Base-by-base conservation (phyloP, 75 land plant genomes). In the Selaginella tamariscina region DNA sequence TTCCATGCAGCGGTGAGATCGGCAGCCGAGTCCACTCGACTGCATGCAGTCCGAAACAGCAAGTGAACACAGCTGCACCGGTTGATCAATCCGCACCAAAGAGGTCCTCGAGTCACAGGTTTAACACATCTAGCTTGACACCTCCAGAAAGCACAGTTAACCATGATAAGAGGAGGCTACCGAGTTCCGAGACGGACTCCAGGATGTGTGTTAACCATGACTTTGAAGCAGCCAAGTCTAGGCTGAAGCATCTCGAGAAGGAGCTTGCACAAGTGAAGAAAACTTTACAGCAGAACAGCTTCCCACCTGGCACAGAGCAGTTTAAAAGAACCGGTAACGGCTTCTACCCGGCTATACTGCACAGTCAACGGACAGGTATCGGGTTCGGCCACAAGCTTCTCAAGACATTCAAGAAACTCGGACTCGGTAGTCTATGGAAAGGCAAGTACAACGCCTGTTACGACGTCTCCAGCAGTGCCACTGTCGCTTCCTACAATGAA, bases 201-300 rank as follows among this genome's bases (percentile, higher is more conserved):
- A 5, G 15, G 49, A 2, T 27, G 26, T 59, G 21, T 59, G 24
- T 59, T n/a, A 21, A 59, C 26, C 62, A n/a, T 59, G 62, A 59
- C 26, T 59, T 59, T 59, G 62, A 59, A 26, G 62, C 62, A 59
- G 26, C 62, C 21, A 59, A 59, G 26, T 59, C 27, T 5, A 5
- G 62, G n/a, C 62, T 59, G 18, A 59, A 59, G 26, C 62, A 59
- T 23, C 26, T 59, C 27, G 62, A 59, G 62, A 59, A 59, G 26
- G 62, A 59, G 26, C 26, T 59, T 21, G 62, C 62, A 8, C 62
- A 59, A 21, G 62, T 59, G 23, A 59, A 59, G 62, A 59, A 59
- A 21, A 23, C 27, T 5, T n/a, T 59, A 21, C 62, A 59, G n/a
- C 49, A 39, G 49, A 39, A 39, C 49, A 59, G n/a, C 5, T 23